Base-by-base conservation (phyloP, 73 alveolate species). In the Uronychia binucleata region DNA sequence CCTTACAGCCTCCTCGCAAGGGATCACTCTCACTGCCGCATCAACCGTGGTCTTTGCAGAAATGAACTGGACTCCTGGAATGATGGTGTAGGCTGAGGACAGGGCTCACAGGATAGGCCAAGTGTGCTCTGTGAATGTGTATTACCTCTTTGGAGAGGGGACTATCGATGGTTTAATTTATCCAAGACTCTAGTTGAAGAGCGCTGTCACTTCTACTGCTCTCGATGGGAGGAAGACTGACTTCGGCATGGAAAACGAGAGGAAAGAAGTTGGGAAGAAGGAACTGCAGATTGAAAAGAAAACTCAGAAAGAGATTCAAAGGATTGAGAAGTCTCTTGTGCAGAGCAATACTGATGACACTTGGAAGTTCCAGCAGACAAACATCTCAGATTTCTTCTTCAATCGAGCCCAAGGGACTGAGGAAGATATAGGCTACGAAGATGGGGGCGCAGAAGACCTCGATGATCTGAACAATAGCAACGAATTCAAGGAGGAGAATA, bases 11-110 rank as follows among this genome's bases (percentile, higher is more conserved):
- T 95, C 98, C 26, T 93, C 98, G 1, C 86, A 89, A 33, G 99
- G 99, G n/a, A 89, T 98, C 58, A 97, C 99, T 28, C 89, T 98
- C 79, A 97, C 99, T 26, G 97, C 98, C 33, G 99, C 99, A 26
- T 93, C 99, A 0, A 97, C 98, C 27, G 98, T 98, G 30, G 96
- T 97, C n/a, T 97, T 98, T 78, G 99, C 99, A 13, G 99, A 98
- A 91, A 85, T 94, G 32, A 94, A 96, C 83, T 94, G 95, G 90
- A 94, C 97, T 46, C 98, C 99, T 75, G 93, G 96, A 31, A 34
- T 34, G n/a, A 87, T 86, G 93, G 81, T 93, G 74, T 93, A 96
- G 87, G 99, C 99, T 30, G 99, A 96, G 85, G 99, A 94, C 88
- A 85, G 99, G 82, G 96, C 90, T 0, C 98, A 96, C 86, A 84